phyloP scores from a whole-genome alignment of 2,329 filamentous ascomycete genomes.

The Talaromyces marneffei region DNA sequence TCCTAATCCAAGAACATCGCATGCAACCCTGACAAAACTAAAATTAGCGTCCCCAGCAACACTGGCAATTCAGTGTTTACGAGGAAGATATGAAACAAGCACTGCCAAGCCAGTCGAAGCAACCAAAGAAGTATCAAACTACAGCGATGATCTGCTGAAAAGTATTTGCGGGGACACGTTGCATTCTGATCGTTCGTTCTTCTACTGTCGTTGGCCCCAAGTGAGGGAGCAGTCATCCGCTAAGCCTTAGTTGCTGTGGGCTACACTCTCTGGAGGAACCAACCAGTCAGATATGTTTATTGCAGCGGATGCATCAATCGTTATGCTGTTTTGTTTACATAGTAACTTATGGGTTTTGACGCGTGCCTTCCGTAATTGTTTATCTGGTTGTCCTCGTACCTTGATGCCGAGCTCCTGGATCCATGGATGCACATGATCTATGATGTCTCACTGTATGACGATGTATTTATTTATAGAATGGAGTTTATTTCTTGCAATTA shows the following conservation, averaged over 20 bases:
- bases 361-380: not conserved
- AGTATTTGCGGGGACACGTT: not conserved
- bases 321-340: not conserved
- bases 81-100: slow-evolving; percentile 2
- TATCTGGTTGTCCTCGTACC: not conserved
- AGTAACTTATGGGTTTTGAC: not conserved
- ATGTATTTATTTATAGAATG: not conserved
- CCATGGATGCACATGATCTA: not conserved
- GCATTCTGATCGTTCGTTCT: not conserved
- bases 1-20: not conserved
- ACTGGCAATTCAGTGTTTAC: too few relatives aligned
- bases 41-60: not conserved
- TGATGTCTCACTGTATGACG: not conserved
- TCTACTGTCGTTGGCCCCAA: not conserved
- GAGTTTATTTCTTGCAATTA: not conserved
- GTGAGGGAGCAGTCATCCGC: not conserved
- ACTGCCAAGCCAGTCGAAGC: not conserved
- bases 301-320: not conserved
- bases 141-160: not conserved
- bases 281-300: not conserved
- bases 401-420: not conserved
- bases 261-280: not conserved
- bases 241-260: not conserved
- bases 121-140: not conserved
- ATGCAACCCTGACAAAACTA: slow-evolving; percentile 1